Evolutionary conservation across 805 yeast genomes (phyloP), one percentile per base, ranked within the genome.

Genomic region (Blastobotrys mokoenaii): DNA sequence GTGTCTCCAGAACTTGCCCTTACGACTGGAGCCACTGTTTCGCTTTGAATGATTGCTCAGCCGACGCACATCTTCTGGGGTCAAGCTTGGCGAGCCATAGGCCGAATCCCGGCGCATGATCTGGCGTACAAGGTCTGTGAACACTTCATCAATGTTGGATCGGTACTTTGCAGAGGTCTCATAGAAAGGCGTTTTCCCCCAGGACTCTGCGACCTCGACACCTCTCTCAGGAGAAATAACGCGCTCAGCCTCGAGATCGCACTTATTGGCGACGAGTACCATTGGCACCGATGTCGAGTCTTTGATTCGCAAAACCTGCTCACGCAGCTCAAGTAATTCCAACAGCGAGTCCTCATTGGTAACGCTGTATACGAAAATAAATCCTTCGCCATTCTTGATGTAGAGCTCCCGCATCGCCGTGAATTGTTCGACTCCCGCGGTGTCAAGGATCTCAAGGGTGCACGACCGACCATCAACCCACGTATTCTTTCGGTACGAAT

Each of bases 401-500:
- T 68, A 67, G 17, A 64, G 59, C 47, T 89, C 96, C 52, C 97
- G 70, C 96, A 90, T 87, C 8, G 96, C 96, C 0, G 95, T 85
- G 69, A 87, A 90, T 66, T 89, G 97, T 17, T 96, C 96, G 49
- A 82, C 82, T 38, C 96, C 97, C 1, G 95, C 95, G 2, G 96
- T 87, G 59, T 93, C 98, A 49, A 89, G 68, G 44, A 84, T 80
- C 65, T 90, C 96, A 55, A 90, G 70, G 52, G 84, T 85, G 59
- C 93, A 85, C 3, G 86, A 80, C 53, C 90, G 76, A 30, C 88
- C 94, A 62, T 90, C 96, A 31, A 90, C 80, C 57, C 82, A 88
- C 47, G 87, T 79, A 53, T 85, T 89, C 60, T 87, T 89, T 40
- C 95, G 71, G 65, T 90, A 93, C 0, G 96, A 86, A 60, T 90